These are phyloP conservation scores for Linum trigynum DNA, from an alignment of 345 rosid genomes.

Conservation along the genomic window DNA sequence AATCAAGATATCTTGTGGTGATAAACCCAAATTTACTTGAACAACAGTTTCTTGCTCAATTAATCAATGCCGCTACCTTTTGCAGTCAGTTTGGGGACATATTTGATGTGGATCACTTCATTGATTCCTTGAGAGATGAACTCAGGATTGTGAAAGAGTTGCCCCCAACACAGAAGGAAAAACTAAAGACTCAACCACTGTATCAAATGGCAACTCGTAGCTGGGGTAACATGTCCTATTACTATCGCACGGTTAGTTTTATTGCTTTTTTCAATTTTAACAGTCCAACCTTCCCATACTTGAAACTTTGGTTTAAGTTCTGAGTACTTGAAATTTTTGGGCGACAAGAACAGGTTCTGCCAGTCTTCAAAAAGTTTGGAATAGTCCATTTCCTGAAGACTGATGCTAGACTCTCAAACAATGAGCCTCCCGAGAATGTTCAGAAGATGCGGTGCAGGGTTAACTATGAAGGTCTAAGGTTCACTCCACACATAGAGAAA, in stretches of 20 bases:
- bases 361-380: constrained; percentile 22
- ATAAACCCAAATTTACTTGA: neutral
- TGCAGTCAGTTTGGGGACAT: constrained; percentile 38
- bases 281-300: too few relatives aligned
- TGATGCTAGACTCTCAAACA: constrained; percentile 43
- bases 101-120: constrained; percentile 45
- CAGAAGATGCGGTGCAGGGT: constrained; percentile 44
- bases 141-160: constrained; percentile 35
- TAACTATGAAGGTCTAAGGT: constrained; percentile 34
- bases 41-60: neutral
- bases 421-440: constrained; percentile 28
- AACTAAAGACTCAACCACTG: constrained; percentile 18
- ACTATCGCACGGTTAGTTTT: constrained; percentile 29
- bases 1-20: neutral
- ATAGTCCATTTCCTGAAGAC: constrained; percentile 35
- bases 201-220: constrained; percentile 42
- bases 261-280: neutral
- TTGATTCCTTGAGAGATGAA: constrained; percentile 39
- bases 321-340: neutral
- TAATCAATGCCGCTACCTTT: neutral
- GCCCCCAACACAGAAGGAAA: constrained; percentile 29
- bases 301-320: too few relatives aligned
- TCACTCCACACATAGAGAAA: constrained; percentile 32
- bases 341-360: constrained; percentile 34
- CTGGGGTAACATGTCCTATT: constrained; percentile 54